Conservation (phyloP, 2,329 filamentous ascomycete genomes). For the Canariomyces notabilis region DNA sequence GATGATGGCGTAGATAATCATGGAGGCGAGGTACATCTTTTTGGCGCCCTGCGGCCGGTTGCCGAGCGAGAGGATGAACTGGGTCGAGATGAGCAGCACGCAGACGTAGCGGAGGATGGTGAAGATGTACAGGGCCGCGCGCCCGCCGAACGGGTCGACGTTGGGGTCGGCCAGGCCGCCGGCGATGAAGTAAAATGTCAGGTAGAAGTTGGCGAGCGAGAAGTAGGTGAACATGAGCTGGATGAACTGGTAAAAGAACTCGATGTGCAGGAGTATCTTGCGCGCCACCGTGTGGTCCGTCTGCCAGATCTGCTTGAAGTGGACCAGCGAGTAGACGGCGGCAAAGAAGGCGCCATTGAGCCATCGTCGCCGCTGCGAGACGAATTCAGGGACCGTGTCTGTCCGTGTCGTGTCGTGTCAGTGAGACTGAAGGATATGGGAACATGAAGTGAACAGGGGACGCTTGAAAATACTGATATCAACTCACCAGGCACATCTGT, state of each 20-base stretch:
- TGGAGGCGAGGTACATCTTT: conserved; percentile 79
- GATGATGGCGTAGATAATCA: conserved; percentile 87
- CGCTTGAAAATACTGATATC: not conserved
- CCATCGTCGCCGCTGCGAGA: conserved; percentile 94
- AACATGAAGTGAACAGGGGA: not conserved
- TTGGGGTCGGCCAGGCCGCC: conserved; percentile 75
- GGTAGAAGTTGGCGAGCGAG: conserved; percentile 96
- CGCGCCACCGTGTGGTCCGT: conserved; percentile 88
- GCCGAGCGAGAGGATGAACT: conserved; percentile 94
- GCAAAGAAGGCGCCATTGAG: conserved; percentile 98
- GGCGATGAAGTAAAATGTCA: conserved; percentile 97
- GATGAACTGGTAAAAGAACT: conserved; percentile 92
- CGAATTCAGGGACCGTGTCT: conserved; percentile 93
- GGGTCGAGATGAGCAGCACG: conserved; percentile 81
- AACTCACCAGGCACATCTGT: conserved; percentile 89
- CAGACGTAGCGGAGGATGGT: conserved; percentile 78
- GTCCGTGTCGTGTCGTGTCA: too few relatives aligned
- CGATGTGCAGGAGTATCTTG: conserved; percentile 87
- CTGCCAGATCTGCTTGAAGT: conserved; percentile 86
- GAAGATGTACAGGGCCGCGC: conserved; percentile 81
- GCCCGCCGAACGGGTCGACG: conserved; percentile 87
- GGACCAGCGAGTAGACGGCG: conserved; percentile 92
- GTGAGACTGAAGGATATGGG: too few relatives aligned
- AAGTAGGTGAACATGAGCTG: conserved; percentile 95
- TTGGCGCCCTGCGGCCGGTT: conserved; percentile 94